A percentile compares a stretch with the other conserved stretches of the same genome.
Evolutionary conservation across 768 basidiomycete genomes (phyloP).

Genomic region (Ramaria rubella): DNA sequence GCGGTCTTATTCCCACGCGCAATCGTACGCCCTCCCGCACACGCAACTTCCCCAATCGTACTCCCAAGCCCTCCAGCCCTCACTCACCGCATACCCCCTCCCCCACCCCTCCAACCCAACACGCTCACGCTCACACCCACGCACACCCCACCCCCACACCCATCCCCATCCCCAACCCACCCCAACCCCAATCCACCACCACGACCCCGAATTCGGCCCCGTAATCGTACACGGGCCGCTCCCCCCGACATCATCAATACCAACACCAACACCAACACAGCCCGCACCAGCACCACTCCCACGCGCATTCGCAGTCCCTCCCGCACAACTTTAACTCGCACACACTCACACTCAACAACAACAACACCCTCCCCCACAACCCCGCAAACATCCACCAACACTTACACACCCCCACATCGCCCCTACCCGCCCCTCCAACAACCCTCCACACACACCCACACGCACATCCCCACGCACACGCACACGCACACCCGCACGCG

Average conservation of each 20-base stretch:
- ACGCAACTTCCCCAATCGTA: background rate
- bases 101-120: background rate
- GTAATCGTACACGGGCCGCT: constrained; percentile 6
- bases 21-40: background rate
- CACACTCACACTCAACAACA: no score
- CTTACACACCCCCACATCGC: no score
- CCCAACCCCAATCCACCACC: background rate
- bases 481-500: background rate
- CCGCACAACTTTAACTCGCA: no score
- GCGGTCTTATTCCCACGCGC: no score
- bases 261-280: background rate
- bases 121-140: background rate
- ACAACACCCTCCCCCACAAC: no score
- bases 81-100: background rate
- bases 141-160: background rate
- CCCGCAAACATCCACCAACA: no score
- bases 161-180: background rate
- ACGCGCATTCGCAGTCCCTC: no score
- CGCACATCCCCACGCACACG: background rate
- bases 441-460: no score
- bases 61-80: background rate
- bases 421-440: no score
- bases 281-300: no score
- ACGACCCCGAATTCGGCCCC: constrained; percentile 4
- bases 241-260: no score